Evolutionary conservation across 345 rosid genomes (phyloP).

Genomic region (Bruguiera gymnorhiza): DNA sequence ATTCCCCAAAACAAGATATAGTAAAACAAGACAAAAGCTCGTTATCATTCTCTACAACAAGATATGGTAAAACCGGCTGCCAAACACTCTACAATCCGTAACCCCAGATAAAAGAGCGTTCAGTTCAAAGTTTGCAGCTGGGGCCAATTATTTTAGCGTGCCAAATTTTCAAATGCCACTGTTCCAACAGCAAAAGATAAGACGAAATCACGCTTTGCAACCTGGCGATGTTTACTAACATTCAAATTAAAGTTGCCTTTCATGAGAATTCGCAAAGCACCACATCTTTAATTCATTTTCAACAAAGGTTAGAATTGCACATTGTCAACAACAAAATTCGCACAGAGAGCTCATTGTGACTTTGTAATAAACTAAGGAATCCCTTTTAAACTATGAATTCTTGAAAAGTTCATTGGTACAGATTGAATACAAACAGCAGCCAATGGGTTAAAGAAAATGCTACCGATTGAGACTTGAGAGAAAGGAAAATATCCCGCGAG

Average conservation of each 20-base stretch:
- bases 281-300: conserved; percentile 7
- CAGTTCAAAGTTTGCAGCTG: conserved; percentile 10
- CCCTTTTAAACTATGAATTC: neutral
- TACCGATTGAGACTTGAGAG: neutral
- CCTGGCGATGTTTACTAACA: neutral
- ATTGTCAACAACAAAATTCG: neutral
- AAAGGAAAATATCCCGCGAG: no score
- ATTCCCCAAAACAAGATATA: no score
- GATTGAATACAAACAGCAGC: neutral
- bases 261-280: conserved; percentile 12
- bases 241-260: conserved; percentile 13
- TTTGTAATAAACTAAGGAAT: neutral
- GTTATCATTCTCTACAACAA: no score
- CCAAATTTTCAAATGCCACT: neutral
- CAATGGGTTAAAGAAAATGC: neutral
- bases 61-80: no score
- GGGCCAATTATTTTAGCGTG: neutral
- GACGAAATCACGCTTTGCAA: conserved; percentile 27
- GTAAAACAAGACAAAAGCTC: no score
- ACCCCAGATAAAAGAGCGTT: conserved; percentile 5
- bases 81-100: neutral
- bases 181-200: conserved; percentile 2
- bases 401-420: neutral
- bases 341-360: neutral
- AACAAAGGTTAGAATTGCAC: conserved; percentile 4